Evolutionary conservation across 495 filamentous ascomycete genomes (phyloP), one percentile per base, ranked within the genome.

Genomic region (Podospora australis): DNA sequence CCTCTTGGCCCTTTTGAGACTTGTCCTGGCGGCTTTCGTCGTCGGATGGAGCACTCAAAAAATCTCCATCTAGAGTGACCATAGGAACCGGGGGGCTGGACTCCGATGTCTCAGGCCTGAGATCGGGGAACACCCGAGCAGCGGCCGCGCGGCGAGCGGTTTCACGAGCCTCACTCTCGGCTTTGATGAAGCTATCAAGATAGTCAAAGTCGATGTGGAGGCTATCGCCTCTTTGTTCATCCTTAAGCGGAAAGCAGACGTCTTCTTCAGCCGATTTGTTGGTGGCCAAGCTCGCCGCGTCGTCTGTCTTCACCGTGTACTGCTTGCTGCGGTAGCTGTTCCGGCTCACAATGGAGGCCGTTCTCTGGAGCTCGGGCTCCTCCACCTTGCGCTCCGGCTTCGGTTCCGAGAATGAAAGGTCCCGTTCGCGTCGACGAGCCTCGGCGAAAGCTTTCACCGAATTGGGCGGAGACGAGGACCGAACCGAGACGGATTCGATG

Each of bases 371-470:
- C 28, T 81, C 72, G 11, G 78, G 71, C 16, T 88, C 87, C 2
- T 72, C 69, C 11, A 45, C 44, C 29, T 67, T 69, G 41, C 61
- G 62, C 35, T 65, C 64, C 0, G 55, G 47, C 41, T 58, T 65
- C 6, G 49, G 45, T 20, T 78, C 75, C 1, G 69, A 71, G 44
- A 70, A 57, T 13, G 79, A 81, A 9, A 78, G 57, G n/a, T 73
- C 74, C 14, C 73, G 69, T 49, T 81, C 77, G 10, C 78, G 72
- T 17, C 77, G 76, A 26, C 79, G 72, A 30, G 79, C 79, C 53
- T 92, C 88, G 3, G 91, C 94, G 65, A 98, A 98, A 13, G 92
- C 92, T 65, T 96, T 91, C 20, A 98, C 92, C 2, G 92, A 98
- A 64, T 96, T 97, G 2, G 92, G 90, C 9, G 90, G 90, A 14